phyloP scores from a whole-genome alignment of 371 early-diverging fungal genomes.

The Mortierella polycephala region DNA sequence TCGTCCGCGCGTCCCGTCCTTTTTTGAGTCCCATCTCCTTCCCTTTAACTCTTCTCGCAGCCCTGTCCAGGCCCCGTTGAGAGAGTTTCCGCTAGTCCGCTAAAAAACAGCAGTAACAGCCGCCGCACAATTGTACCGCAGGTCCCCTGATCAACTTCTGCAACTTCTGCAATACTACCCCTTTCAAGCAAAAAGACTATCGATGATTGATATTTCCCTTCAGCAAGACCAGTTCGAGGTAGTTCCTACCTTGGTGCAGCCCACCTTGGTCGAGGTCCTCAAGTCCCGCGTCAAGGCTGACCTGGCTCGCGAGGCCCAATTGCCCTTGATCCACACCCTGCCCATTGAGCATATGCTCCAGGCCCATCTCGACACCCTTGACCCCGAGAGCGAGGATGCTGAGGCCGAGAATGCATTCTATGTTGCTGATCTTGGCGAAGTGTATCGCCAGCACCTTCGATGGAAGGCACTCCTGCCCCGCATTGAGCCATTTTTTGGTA shows the following conservation, averaged over 20 bases:
- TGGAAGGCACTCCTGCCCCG: constrained; percentile 89
- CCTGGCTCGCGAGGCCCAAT: constrained; percentile 33
- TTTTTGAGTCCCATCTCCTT: constrained; percentile 31
- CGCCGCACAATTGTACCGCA: constrained; percentile 30
- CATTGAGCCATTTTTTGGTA: constrained; percentile 95
- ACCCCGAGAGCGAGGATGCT: constrained; percentile 61
- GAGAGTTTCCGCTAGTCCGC: constrained; percentile 21
- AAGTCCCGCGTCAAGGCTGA: constrained; percentile 55
- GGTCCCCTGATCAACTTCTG: constrained; percentile 16
- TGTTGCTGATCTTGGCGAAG: constrained; percentile 91
- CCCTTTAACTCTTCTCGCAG: constrained; percentile 46
- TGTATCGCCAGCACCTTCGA: constrained; percentile 84
- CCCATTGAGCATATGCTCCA: constrained; percentile 55
- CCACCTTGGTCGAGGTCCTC: constrained; percentile 52
- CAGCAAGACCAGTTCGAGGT: constrained; percentile 56
- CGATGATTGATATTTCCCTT: constrained; percentile 54
- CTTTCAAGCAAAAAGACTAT: constrained; percentile 4
- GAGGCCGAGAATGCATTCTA: constrained; percentile 92
- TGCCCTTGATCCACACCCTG: constrained; percentile 50
- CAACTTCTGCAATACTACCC: constrained; percentile 26
- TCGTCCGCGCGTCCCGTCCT: constrained; percentile 28
- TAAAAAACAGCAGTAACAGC: constrained; percentile 5
- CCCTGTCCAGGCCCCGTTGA: constrained; percentile 52
- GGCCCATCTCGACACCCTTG: constrained; percentile 52
- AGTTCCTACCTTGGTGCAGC: constrained; percentile 54